phyloP scores from a whole-genome alignment of 306 rosid species.

The Cicer bijugum region DNA sequence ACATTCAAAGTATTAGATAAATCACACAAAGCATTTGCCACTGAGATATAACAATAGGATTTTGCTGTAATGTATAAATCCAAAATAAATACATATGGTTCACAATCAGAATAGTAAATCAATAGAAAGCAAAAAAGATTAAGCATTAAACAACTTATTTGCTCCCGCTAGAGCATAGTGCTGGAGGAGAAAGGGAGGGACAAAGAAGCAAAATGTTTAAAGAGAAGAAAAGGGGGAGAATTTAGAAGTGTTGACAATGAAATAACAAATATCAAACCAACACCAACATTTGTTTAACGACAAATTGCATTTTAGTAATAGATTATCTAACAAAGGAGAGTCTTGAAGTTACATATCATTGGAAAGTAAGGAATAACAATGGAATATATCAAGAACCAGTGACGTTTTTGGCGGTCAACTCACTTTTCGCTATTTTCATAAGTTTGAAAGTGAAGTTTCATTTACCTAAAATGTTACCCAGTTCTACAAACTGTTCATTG shows the following conservation, averaged over 20 bases:
- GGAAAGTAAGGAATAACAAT: constrained; percentile 19
- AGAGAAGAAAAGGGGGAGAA: not conserved
- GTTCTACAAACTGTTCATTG: constrained; percentile 78
- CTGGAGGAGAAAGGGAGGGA: not conserved
- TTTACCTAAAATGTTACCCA: constrained; percentile 73
- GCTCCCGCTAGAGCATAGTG: not conserved
- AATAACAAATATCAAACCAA: not conserved
- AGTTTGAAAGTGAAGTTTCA: not conserved
- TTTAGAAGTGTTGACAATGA: constrained; percentile 1
- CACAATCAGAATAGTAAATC: constrained; percentile 7
- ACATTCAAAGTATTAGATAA: constrained; percentile 3
- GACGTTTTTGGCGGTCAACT: not conserved
- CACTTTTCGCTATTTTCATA: not conserved
- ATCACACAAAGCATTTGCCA: not conserved
- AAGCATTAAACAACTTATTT: not conserved
- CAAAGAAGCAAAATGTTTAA: not conserved
- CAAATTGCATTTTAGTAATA: not conserved
- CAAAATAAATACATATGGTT: constrained; percentile 12
- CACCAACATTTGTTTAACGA: not conserved
- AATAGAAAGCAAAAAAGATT: constrained; percentile 13
- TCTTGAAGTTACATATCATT: not conserved
- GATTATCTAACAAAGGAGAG: not conserved
- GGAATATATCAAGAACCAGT: not conserved
- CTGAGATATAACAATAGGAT: not conserved
- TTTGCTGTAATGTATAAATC: constrained; percentile 2